phyloP scores from a whole-genome alignment of 2,329 filamentous ascomycete genomes.

The Neocucurbitaria cava region DNA sequence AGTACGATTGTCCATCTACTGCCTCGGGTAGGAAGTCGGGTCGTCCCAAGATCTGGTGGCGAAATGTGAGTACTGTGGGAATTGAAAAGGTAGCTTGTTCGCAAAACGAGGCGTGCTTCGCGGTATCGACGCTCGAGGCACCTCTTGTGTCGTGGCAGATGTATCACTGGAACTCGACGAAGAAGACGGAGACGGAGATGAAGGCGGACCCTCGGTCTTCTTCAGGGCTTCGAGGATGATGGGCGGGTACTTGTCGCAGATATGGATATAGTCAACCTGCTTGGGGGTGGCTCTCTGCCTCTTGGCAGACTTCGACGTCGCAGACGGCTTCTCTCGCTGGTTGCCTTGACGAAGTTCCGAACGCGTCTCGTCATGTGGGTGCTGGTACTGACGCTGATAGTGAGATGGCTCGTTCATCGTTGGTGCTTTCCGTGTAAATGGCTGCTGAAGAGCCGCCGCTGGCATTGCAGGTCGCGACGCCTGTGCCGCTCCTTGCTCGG shows the following conservation, averaged over 20 bases:
- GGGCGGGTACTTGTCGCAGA: conserved; percentile 29
- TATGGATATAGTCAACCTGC: conserved; percentile 28
- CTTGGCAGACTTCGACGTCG: not conserved
- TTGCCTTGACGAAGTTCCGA: conserved; percentile 4
- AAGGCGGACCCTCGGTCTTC: conserved; percentile 2
- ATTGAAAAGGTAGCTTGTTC: conserved; percentile 10
- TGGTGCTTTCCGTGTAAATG: not conserved
- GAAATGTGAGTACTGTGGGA: conserved; percentile 13
- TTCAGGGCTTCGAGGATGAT: conserved; percentile 20
- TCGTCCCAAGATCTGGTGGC: conserved; percentile 10
- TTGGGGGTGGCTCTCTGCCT: not conserved
- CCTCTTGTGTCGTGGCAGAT: conserved; percentile 20
- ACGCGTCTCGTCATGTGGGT: not conserved
- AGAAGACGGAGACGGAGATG: conserved; percentile 5
- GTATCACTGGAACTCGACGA: conserved; percentile 17
- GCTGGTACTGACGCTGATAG: conserved; percentile 1
- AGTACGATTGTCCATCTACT: conserved; percentile 13
- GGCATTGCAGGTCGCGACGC: conserved; percentile 1
- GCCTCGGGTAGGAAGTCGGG: conserved; percentile 17
- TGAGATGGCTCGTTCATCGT: conserved; percentile 3
- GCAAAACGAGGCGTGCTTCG: conserved; percentile 11
- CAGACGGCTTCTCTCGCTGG: not conserved
- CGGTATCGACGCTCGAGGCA: conserved; percentile 29
- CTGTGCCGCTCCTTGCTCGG: not conserved
- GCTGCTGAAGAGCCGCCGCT: not conserved